phyloP scores from a whole-genome alignment of 2,329 filamentous ascomycete species.

The Beauveria australis region DNA sequence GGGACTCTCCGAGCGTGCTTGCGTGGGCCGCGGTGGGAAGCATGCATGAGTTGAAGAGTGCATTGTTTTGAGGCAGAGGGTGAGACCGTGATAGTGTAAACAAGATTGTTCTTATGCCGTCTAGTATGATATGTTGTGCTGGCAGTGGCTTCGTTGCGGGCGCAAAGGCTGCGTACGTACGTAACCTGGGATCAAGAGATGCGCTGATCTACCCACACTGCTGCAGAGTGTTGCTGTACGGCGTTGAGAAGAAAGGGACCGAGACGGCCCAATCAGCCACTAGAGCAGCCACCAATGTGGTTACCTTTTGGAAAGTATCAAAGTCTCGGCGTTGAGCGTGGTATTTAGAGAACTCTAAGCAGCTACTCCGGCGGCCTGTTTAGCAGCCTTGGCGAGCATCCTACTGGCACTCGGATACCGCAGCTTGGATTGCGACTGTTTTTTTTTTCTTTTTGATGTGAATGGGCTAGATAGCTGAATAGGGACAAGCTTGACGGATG shows the following conservation, averaged over 20 bases:
- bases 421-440: neutral
- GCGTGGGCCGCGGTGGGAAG: neutral
- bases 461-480: too few relatives aligned
- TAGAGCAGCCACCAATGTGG: neutral
- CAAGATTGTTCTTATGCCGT: neutral
- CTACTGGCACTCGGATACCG: neutral
- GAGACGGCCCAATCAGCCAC: neutral
- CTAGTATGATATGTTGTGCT: neutral
- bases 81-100: neutral
- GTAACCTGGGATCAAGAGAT: neutral
- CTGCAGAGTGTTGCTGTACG: neutral
- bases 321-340: neutral
- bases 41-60: neutral
- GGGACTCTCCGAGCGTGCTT: neutral
- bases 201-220: neutral
- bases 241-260: neutral
- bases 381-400: neutral
- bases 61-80: neutral
- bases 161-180: neutral
- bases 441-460: neutral
- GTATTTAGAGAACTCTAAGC: too few relatives aligned
- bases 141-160: neutral
- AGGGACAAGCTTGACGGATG: too few relatives aligned
- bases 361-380: too few relatives aligned
- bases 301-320: neutral